These are phyloP conservation scores for Magnaporthales sp. DNA, from an alignment of 2,329 filamentous ascomycete species.

Conservation along the genomic window DNA sequence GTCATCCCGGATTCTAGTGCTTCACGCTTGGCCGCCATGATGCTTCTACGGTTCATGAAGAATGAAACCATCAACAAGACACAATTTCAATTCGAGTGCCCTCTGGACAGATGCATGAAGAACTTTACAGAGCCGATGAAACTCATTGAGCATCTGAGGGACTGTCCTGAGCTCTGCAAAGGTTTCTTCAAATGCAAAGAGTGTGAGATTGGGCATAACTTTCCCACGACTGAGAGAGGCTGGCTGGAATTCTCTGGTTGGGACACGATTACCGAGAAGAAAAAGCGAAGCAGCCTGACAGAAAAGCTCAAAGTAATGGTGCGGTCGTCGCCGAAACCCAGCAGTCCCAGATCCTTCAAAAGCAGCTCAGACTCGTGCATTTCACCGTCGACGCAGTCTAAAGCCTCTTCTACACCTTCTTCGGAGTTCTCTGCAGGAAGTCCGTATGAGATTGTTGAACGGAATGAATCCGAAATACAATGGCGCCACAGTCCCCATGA, in stretches of 20 bases:
- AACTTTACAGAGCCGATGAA: slow-evolving; percentile 14
- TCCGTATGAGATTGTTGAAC: not conserved
- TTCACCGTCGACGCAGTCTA: not conserved
- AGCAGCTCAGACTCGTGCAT: not conserved
- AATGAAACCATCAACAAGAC: slow-evolving; percentile 12
- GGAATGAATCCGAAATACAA: not conserved
- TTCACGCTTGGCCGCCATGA: slow-evolving; percentile 19
- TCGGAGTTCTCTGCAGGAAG: not conserved
- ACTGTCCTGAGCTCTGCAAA: slow-evolving; percentile 16
- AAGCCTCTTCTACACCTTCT: not conserved
- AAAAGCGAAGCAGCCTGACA: not conserved
- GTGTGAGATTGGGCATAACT: slow-evolving; percentile 17
- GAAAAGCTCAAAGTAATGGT: not conserved
- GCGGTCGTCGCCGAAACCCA: not conserved
- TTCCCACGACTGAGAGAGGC: slow-evolving; percentile 20
- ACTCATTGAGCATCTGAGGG: slow-evolving; percentile 19
- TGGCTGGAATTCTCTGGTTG: slow-evolving; percentile 19
- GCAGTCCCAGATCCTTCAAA: not conserved
- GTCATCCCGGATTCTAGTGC: slow-evolving; percentile 16
- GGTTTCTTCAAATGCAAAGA: slow-evolving; percentile 20
- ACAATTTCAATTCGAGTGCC: slow-evolving; percentile 15
- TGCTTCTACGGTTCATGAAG: slow-evolving; percentile 19
- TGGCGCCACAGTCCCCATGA: not conserved
- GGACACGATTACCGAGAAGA: slow-evolving; percentile 8
- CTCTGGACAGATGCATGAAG: slow-evolving; percentile 17